These are phyloP conservation scores for Lophiostoma macrostomum DNA, from an alignment of 495 filamentous ascomycete species.

Conservation along the genomic window DNA sequence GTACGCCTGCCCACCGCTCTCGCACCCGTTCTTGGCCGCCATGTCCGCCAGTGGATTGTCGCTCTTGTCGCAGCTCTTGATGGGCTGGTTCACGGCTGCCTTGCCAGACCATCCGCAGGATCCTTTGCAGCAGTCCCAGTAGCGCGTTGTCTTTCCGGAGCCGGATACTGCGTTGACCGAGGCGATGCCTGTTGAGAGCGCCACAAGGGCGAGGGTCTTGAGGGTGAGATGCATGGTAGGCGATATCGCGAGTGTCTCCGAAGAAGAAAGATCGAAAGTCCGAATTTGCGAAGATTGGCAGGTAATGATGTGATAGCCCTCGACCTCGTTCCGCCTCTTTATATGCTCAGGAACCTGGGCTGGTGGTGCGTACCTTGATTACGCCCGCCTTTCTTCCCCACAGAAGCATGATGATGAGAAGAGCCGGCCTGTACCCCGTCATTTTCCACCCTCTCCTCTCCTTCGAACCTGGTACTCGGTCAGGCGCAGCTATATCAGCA, in stretches of 20 bases:
- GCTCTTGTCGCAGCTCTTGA: constrained; percentile 56
- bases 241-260: not conserved
- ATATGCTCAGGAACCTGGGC: no score
- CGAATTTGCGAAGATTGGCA: not conserved
- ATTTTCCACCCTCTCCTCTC: no score
- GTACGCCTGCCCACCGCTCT: constrained; percentile 54
- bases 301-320: constrained; percentile 12
- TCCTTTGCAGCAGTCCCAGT: constrained; percentile 72
- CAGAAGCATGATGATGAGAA: no score
- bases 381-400: no score
- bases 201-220: constrained; percentile 22
- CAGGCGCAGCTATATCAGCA: no score
- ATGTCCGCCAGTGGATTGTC: constrained; percentile 50
- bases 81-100: constrained; percentile 48
- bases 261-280: not conserved
- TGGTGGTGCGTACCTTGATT: no score
- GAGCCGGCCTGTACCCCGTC: no score
- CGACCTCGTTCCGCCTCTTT: no score
- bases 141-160: constrained; percentile 57
- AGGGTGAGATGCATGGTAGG: constrained; percentile 22
- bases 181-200: constrained; percentile 26
- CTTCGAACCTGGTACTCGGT: no score
- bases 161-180: constrained; percentile 27
- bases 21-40: constrained; percentile 45
- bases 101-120: constrained; percentile 63